Conservation (phyloP, 495 filamentous ascomycete genomes). For the Coniosporium apollinis region DNA sequence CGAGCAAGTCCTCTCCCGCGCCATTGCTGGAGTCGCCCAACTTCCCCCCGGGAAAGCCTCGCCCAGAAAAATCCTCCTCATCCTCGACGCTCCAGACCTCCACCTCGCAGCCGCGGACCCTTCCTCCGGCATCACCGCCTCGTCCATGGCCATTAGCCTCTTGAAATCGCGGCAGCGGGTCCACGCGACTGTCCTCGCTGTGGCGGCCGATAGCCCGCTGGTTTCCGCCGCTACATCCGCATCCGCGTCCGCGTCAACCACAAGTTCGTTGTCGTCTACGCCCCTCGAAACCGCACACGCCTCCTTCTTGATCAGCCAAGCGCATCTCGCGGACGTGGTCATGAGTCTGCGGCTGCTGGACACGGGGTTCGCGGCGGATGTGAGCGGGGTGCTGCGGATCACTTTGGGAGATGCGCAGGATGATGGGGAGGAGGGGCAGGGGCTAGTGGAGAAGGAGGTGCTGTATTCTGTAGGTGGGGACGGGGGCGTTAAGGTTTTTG, state of each 20-base stretch:
- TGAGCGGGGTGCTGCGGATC: slow-evolving; percentile 74
- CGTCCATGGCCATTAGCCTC: slow-evolving; percentile 1
- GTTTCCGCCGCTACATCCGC: slow-evolving; percentile 24
- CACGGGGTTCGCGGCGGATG: slow-evolving; percentile 74
- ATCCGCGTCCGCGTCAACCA: background rate
- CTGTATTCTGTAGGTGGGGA: slow-evolving; percentile 67
- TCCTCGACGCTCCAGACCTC: slow-evolving; percentile 36
- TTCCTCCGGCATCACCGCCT: slow-evolving; percentile 8
- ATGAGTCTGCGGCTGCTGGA: slow-evolving; percentile 60
- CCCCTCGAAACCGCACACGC: slow-evolving; percentile 37
- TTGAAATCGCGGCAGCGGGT: slow-evolving; percentile 2
- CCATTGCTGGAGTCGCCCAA: slow-evolving; percentile 3
- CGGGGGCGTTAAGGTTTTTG: slow-evolving; percentile 32
- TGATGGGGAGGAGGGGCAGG: slow-evolving; percentile 12
- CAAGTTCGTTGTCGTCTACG: slow-evolving; percentile 28
- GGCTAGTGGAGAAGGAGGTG: slow-evolving; percentile 47
- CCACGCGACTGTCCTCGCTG: slow-evolving; percentile 43
- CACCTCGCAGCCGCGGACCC: slow-evolving; percentile 30
- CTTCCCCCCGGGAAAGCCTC: background rate
- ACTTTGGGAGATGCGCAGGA: slow-evolving; percentile 29
- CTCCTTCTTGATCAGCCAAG: slow-evolving; percentile 25
- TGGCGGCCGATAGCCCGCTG: slow-evolving; percentile 39
- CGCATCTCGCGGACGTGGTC: slow-evolving; percentile 54
- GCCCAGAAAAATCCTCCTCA: slow-evolving; percentile 18
- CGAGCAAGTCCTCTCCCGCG: slow-evolving; percentile 4